Evolutionary conservation across 192 early-diverging fungal species (phyloP), one percentile per base, ranked within the genome.

Genomic region (Obelidium mucronatum): DNA sequence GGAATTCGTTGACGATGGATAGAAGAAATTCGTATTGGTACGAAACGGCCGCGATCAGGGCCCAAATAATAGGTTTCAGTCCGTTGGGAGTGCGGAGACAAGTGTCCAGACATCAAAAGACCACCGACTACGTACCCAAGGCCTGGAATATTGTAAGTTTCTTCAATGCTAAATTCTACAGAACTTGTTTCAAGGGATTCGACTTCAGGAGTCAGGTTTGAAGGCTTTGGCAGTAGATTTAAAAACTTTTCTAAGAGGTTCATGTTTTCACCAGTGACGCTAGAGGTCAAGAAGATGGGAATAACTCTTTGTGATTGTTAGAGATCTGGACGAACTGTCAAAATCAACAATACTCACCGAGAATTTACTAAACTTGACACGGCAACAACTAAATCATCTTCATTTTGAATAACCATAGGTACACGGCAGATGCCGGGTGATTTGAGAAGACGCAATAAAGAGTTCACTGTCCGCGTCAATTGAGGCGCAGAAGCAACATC

Each of bases 1-100:
- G 93, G 90, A 72, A 93, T 92, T 1, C 95, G 87, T 72, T 95
- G 91, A 4, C 92, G 88, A 51, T 97, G 94, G 34, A 95, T 93
- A 0, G 94, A 95, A 28, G 82, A 87, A 8, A 97, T 85, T 3
- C 83, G 84, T 0, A 93, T 87, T 4, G 85, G 85, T 33, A 84
- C 84, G 83, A 95, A 97, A 4, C 65, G 39, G 5, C 94, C 93
- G 13, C 85, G 74, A 68, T 93, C 87, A 1, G 93, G 93, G 0
- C 94, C 93, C 15, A 94, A 65, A 42, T 84, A 82, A 66, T 83
- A 88, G 56, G 73, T 4, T 26, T 66, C 53, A 37, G 39, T 30
- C 19, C 58, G 44, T 34, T 52, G 70, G 35, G 40, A 37, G n/a
- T 51, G 40, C 72, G 26, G 48, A 39, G 73, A 39, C 44, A 84